A percentile compares a stretch with the other conserved stretches of the same genome.
These are phyloP conservation scores for Paramecium tetraurelia DNA, from an alignment of 73 alveolate genomes.

Conservation along the genomic window DNA sequence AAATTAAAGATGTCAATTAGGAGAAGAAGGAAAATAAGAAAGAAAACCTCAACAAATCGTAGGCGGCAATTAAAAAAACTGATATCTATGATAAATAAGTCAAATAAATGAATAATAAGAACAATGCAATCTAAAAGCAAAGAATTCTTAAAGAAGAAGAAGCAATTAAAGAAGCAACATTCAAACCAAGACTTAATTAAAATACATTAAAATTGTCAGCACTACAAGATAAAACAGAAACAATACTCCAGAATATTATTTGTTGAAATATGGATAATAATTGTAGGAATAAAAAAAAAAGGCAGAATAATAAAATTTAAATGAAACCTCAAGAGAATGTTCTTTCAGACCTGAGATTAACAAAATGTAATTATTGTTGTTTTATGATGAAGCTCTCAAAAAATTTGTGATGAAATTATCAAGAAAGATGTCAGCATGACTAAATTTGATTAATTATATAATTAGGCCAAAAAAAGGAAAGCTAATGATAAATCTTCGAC, in stretches of 20 bases:
- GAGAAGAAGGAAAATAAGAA: neutral
- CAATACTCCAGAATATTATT: neutral
- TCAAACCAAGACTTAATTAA: constrained; percentile 8
- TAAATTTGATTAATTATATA: neutral
- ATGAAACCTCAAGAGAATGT: constrained; percentile 4
- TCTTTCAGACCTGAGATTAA: constrained; percentile 35
- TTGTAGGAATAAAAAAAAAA: neutral
- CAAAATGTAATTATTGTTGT: neutral
- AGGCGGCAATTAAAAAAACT: neutral
- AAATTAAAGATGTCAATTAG: neutral
- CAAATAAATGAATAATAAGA: neutral
- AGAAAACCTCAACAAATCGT: neutral
- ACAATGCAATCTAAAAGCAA: neutral
- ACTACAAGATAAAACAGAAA: neutral
- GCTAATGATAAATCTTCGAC: neutral
- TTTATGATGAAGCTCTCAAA: neutral
- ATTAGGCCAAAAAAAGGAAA: neutral
- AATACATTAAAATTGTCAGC: neutral
- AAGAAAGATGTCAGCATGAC: constrained; percentile 21
- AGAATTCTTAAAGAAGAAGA: neutral
- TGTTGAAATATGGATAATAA: constrained; percentile 13
- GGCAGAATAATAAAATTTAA: neutral
- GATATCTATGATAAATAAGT: constrained; percentile 7
- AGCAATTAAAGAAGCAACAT: neutral
- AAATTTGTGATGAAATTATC: neutral